Evolutionary conservation across 257 asterid genomes (phyloP).

Genomic region (Pogostemon cablin): DNA sequence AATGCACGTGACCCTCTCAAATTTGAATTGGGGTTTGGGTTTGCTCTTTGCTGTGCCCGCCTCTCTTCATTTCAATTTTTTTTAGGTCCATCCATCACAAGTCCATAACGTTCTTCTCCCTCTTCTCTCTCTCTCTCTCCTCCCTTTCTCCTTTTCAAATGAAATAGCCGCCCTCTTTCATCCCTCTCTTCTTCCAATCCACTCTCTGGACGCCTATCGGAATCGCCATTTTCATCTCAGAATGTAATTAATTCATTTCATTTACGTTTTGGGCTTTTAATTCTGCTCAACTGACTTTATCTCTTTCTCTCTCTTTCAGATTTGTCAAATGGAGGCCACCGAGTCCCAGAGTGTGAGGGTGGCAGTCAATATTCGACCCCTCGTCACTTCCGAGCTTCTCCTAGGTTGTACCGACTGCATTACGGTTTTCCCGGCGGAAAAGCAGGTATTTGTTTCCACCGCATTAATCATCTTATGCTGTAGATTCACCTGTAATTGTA

Average conservation of each 20-base stretch:
- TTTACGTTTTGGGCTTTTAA: background rate
- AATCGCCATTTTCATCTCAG: constrained; percentile 5
- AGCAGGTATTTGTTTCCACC: constrained; percentile 57
- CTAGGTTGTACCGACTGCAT: constrained; percentile 89
- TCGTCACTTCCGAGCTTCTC: constrained; percentile 88
- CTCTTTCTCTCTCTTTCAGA: constrained; percentile 16
- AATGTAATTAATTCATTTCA: constrained; percentile 2
- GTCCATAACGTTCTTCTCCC: background rate
- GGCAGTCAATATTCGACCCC: constrained; percentile 84
- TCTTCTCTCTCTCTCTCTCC: constrained; percentile 3
- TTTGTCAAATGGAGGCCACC: constrained; percentile 55
- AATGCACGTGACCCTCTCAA: constrained; percentile 34
- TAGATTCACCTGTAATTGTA: background rate
- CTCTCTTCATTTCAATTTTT: constrained; percentile 29
- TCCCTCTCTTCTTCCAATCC: background rate
- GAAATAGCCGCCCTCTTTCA: constrained; percentile 39
- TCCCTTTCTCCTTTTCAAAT: constrained; percentile 34
- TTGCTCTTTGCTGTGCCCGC: constrained; percentile 27
- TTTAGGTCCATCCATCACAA: background rate
- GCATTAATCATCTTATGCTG: background rate
- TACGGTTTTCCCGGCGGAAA: constrained; percentile 68
- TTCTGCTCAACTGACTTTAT: background rate
- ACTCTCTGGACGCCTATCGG: background rate
- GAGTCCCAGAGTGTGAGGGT: constrained; percentile 89
- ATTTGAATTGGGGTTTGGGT: constrained; percentile 37